Evolutionary conservation across 495 filamentous ascomycete genomes (phyloP).

Genomic region (Penicillium verhagenii): DNA sequence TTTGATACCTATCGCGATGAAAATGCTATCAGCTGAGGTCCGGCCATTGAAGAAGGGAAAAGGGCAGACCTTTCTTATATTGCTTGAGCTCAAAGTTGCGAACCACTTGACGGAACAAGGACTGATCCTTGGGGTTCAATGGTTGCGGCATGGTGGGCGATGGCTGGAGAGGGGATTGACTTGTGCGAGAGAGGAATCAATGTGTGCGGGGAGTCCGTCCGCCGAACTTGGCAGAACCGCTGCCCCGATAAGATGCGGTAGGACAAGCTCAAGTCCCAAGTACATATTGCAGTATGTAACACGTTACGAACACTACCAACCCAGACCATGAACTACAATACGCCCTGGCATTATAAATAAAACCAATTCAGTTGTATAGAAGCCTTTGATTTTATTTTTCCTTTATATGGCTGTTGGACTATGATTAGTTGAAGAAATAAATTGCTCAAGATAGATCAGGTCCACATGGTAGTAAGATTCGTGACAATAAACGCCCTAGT

Average conservation of each 20-base stretch:
- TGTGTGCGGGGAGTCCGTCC: slow-evolving; percentile 45
- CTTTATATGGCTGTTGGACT: not conserved
- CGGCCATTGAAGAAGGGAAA: not conserved
- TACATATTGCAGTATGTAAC: too few relatives aligned
- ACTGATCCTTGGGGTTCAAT: slow-evolving; percentile 83
- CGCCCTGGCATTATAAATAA: too few relatives aligned
- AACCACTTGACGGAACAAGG: slow-evolving; percentile 90
- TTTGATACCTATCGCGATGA: slow-evolving; percentile 65
- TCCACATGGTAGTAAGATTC: not conserved
- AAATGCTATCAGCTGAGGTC: slow-evolving; percentile 21
- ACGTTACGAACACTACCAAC: not conserved
- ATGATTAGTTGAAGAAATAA: not conserved
- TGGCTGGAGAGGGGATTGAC: slow-evolving; percentile 28
- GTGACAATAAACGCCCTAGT: slow-evolving; percentile 5
- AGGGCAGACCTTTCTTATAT: slow-evolving; percentile 78
- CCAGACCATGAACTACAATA: not conserved
- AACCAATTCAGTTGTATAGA: too few relatives aligned
- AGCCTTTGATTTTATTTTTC: too few relatives aligned
- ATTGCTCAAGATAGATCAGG: slow-evolving; percentile 2
- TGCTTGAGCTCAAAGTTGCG: slow-evolving; percentile 97
- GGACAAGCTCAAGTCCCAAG: not conserved
- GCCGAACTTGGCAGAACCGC: slow-evolving; percentile 30
- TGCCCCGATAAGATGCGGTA: slow-evolving; percentile 27
- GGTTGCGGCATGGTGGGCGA: slow-evolving; percentile 69
- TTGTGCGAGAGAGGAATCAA: slow-evolving; percentile 41